Percentiles rank a stretch among this genome's conserved stretches.
phyloP scores from a whole-genome alignment of 192 early-diverging fungal genomes.

The Entophlyctis luteolus region DNA sequence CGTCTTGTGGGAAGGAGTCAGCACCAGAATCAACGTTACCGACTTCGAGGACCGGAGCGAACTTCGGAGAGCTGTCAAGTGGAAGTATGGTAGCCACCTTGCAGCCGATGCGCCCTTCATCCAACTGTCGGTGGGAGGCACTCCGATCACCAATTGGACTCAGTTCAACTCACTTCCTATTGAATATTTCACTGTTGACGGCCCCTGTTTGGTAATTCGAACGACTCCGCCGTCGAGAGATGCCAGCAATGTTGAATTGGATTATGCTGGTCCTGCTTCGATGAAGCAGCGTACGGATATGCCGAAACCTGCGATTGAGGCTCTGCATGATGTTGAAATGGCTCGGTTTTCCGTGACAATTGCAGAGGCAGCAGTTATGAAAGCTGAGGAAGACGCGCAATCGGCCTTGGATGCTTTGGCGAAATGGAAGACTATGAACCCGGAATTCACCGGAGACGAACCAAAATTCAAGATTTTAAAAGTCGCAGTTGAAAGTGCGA shows the following conservation, averaged over 20 bases:
- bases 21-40: constrained; percentile 28
- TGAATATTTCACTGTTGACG: background rate
- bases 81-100: background rate
- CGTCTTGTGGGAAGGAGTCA: constrained; percentile 5
- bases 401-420: no score
- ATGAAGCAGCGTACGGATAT: constrained; percentile 1
- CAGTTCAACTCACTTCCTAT: background rate
- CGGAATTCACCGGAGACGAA: no score
- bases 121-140: background rate
- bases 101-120: background rate
- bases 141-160: background rate
- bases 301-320: no score
- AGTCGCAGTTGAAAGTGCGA: no score
- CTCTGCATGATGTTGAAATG: no score
- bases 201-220: background rate
- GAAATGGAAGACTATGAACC: no score
- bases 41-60: constrained; percentile 30
- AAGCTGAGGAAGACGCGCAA: no score
- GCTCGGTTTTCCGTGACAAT: no score
- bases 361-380: no score
- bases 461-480: no score
- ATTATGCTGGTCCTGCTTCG: background rate
- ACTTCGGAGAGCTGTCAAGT: constrained; percentile 22
- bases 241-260: background rate
- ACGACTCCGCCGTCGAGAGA: background rate